A percentile compares a stretch with the other conserved stretches of the same genome.
phyloP scores from a whole-genome alignment of 148 eudicot species.

The Salicornia ramosissima region DNA sequence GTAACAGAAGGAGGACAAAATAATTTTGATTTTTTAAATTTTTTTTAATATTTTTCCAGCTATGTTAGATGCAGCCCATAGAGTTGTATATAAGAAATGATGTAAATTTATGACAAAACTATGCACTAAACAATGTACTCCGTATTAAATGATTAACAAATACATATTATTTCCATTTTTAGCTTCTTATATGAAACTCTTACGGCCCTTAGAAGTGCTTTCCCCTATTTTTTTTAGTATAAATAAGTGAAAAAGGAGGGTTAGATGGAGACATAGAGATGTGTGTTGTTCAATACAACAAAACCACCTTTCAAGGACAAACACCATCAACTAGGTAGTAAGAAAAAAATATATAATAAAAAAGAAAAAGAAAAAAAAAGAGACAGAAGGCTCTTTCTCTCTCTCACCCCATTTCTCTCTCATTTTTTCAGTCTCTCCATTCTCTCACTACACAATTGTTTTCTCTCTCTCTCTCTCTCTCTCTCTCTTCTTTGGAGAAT shows the following conservation, averaged over 20 bases:
- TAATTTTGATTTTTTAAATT: no score
- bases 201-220: no score
- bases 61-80: no score
- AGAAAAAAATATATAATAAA: not conserved
- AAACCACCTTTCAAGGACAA: slow-evolving; percentile 45
- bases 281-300: slow-evolving; percentile 39
- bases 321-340: slow-evolving; percentile 17
- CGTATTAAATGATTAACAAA: no score
- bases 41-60: no score
- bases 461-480: slow-evolving; percentile 15
- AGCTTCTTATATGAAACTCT: no score
- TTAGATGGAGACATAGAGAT: slow-evolving; percentile 32
- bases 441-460: not conserved
- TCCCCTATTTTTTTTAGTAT: not conserved
- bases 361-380: not conserved
- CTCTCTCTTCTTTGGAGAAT: slow-evolving; percentile 20
- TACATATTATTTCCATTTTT: no score
- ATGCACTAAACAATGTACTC: no score
- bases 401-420: slow-evolving; percentile 13
- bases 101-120: no score
- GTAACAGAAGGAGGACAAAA: no score
- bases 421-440: slow-evolving; percentile 19
- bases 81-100: no score
- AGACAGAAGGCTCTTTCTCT: not conserved
- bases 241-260: slow-evolving; percentile 4